These are phyloP conservation scores for Coemansia sp. DNA, from an alignment of 192 early-diverging fungal genomes.

Conservation along the genomic window DNA sequence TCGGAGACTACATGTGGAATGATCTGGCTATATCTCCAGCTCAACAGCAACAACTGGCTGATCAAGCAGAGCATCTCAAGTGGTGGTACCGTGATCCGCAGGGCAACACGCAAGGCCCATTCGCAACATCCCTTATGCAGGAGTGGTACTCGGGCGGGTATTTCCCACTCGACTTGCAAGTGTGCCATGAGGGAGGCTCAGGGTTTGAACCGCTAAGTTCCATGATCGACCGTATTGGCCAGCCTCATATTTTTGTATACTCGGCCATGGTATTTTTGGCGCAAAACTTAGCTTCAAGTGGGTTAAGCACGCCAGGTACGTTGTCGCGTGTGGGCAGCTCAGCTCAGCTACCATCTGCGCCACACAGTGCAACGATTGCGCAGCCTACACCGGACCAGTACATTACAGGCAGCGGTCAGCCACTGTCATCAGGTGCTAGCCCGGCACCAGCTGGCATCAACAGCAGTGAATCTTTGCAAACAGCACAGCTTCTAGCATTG, in stretches of 20 bases:
- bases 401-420: neutral
- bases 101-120: conserved; percentile 87
- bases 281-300: conserved; percentile 13
- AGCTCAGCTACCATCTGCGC: conserved; percentile 3
- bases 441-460: neutral
- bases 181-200: conserved; percentile 75
- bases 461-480: conserved; percentile 19
- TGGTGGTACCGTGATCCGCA: conserved; percentile 88
- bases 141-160: conserved; percentile 90
- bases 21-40: conserved; percentile 13
- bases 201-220: conserved; percentile 75
- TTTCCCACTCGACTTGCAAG: conserved; percentile 75
- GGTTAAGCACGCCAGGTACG: conserved; percentile 29
- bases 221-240: conserved; percentile 64
- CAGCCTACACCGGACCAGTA: neutral
- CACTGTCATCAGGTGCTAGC: neutral
- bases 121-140: conserved; percentile 86
- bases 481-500: conserved; percentile 34
- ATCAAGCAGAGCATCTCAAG: conserved; percentile 39
- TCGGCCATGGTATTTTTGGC: conserved; percentile 29
- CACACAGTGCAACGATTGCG: neutral
- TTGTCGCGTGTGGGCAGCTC: conserved; percentile 33
- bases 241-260: conserved; percentile 70
- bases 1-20: conserved; percentile 18
- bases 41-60: conserved; percentile 22